Conservation (phyloP, 805 yeast species). For the Yueomyces sp. region DNA sequence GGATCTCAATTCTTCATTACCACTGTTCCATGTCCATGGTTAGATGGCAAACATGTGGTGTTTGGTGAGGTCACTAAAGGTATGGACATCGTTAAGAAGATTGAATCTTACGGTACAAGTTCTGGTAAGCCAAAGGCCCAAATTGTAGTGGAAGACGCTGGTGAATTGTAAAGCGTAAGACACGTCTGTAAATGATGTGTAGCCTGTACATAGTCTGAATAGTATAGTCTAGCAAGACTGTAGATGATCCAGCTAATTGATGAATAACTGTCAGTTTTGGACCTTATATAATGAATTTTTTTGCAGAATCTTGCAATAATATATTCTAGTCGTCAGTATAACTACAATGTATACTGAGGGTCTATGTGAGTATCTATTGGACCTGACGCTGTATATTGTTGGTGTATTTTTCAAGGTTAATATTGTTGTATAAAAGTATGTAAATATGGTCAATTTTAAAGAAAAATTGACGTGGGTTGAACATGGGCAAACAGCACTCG, state of each 20-base stretch:
- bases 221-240: not conserved
- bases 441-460: no score
- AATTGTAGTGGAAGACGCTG: slow-evolving; percentile 49
- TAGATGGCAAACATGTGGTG: slow-evolving; percentile 68
- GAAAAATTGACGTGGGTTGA: no score
- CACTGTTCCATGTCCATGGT: slow-evolving; percentile 66
- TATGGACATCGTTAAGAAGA: slow-evolving; percentile 42
- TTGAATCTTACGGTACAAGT: slow-evolving; percentile 52
- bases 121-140: slow-evolving; percentile 54
- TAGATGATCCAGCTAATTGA: not conserved
- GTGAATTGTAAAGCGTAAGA: slow-evolving; percentile 25
- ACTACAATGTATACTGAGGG: no score
- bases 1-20: slow-evolving; percentile 87
- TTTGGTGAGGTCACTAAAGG: slow-evolving; percentile 67
- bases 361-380: no score
- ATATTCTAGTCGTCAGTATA: no score
- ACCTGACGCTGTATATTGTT: no score
- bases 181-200: not conserved
- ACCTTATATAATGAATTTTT: not conserved
- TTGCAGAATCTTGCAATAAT: no score
- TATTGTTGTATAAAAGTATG: no score
- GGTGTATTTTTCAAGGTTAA: no score
- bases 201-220: not conserved
- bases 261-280: not conserved
- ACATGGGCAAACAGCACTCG: no score